Evolutionary conservation across 2,329 filamentous ascomycete species (phyloP).

Genomic region (Phialocephala subalpina): DNA sequence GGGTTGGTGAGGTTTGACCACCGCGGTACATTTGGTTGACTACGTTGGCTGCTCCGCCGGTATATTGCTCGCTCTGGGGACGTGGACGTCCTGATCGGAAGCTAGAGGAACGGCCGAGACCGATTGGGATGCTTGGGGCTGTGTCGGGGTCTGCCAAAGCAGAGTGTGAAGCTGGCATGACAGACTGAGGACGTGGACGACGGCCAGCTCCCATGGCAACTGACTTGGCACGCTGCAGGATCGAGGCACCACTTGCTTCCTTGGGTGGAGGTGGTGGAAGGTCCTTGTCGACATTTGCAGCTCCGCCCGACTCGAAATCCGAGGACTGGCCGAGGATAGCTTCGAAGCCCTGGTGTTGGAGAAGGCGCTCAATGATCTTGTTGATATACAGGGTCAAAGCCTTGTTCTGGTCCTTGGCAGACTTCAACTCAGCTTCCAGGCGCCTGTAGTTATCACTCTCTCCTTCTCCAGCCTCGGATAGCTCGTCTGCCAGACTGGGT

Average conservation of each 20-base stretch:
- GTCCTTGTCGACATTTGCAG: slow-evolving; percentile 73
- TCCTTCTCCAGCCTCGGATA: slow-evolving; percentile 73
- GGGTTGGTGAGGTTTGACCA: slow-evolving; percentile 64
- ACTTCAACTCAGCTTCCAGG: slow-evolving; percentile 80
- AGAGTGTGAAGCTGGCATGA: slow-evolving; percentile 54
- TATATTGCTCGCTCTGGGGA: slow-evolving; percentile 71
- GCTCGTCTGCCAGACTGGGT: slow-evolving; percentile 85
- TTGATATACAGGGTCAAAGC: slow-evolving; percentile 97
- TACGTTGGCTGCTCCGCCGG: slow-evolving; percentile 68
- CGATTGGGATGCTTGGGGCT: slow-evolving; percentile 79
- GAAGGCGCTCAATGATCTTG: slow-evolving; percentile 95
- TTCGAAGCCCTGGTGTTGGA: slow-evolving; percentile 95
- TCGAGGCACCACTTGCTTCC: slow-evolving; percentile 52
- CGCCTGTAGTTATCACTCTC: slow-evolving; percentile 69
- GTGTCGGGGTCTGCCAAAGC: slow-evolving; percentile 73
- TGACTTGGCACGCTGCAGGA: slow-evolving; percentile 69
- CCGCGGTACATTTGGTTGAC: slow-evolving; percentile 92
- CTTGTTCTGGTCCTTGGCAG: slow-evolving; percentile 93
- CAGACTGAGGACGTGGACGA: slow-evolving; percentile 64
- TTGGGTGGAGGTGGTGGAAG: slow-evolving; percentile 73
- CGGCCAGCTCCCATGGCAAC: slow-evolving; percentile 57
- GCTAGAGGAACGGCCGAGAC: slow-evolving; percentile 61
- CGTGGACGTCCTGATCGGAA: slow-evolving; percentile 63
- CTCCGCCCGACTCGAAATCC: slow-evolving; percentile 57
- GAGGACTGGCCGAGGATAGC: slow-evolving; percentile 86